A percentile compares a stretch with the other conserved stretches of the same genome.
Evolutionary conservation across 106 monocot species (phyloP).

Genomic region (Ottelia alismoides): DNA sequence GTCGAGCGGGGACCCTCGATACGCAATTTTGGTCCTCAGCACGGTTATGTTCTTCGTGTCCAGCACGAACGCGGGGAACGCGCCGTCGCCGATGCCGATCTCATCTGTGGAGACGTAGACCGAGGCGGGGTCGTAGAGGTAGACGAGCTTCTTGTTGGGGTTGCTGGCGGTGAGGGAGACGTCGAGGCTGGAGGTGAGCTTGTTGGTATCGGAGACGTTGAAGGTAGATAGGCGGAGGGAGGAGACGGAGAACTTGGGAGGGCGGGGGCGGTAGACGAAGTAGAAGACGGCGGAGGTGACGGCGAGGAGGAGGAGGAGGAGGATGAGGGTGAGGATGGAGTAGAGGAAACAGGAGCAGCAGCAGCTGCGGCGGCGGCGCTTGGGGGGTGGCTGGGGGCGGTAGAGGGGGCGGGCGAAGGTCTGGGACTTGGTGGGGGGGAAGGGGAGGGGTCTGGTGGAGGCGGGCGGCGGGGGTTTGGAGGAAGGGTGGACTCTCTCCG

Average conservation of each 20-base stretch:
- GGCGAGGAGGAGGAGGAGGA: slow-evolving; percentile 43
- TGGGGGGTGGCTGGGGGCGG: slow-evolving; percentile 25
- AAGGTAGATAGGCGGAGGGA: slow-evolving; percentile 22
- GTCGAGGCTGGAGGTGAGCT: slow-evolving; percentile 25
- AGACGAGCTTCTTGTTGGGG: slow-evolving; percentile 51
- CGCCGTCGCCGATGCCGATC: slow-evolving; percentile 16
- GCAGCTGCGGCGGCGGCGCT: slow-evolving; percentile 23
- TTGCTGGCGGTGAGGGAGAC: slow-evolving; percentile 31
- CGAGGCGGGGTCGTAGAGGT: slow-evolving; percentile 35
- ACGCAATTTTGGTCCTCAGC: slow-evolving; percentile 17
- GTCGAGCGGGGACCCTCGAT: slow-evolving; percentile 20
- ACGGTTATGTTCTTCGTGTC: slow-evolving; percentile 26
- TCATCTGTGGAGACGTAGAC: slow-evolving; percentile 14
- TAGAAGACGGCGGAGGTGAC: slow-evolving; percentile 47
- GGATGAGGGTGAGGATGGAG: slow-evolving; percentile 19
- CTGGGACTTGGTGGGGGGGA: slow-evolving; percentile 40
- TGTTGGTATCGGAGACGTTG: slow-evolving; percentile 23
- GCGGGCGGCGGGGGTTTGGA: slow-evolving; percentile 22
- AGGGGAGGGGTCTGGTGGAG: slow-evolving; percentile 9
- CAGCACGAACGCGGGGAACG: slow-evolving; percentile 23
- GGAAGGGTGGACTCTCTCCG: slow-evolving; percentile 49
- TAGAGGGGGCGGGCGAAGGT: slow-evolving; percentile 30
- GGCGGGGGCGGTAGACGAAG: slow-evolving; percentile 45
- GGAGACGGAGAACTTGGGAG: slow-evolving; percentile 39
- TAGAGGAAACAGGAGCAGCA: slow-evolving; percentile 27